phyloP scores from a whole-genome alignment of 495 filamentous ascomycete genomes.

The Aspergillus egyptiacus region DNA sequence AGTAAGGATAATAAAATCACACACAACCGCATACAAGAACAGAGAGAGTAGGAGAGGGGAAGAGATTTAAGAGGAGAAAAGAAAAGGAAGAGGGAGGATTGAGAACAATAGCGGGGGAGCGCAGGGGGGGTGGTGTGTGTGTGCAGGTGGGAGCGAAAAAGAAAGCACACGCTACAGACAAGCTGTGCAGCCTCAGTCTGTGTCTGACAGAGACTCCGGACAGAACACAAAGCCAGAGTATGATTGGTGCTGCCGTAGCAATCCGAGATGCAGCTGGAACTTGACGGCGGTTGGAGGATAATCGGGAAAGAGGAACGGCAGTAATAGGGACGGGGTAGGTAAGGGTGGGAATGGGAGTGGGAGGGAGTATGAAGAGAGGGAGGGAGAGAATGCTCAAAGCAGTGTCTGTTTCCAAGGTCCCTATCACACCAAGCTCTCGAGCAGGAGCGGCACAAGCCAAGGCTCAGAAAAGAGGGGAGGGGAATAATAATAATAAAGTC shows the following conservation, averaged over 20 bases:
- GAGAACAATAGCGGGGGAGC: conserved; percentile 23
- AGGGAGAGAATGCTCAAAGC: neutral
- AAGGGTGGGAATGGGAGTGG: neutral
- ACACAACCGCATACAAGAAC: conserved; percentile 3
- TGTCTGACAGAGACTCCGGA: conserved; percentile 17
- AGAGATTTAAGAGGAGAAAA: conserved; percentile 14
- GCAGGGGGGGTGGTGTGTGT: conserved; percentile 20
- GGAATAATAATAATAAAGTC: conserved; percentile 4
- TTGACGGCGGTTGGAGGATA: neutral
- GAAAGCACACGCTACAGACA: conserved; percentile 13
- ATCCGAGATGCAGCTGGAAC: conserved; percentile 14
- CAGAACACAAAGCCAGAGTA: conserved; percentile 13
- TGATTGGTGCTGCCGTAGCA: conserved; percentile 22
- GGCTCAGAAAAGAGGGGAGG: conserved; percentile 8
- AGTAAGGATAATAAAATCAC: conserved; percentile 14
- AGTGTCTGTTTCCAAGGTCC: conserved; percentile 1
- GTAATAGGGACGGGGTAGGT: neutral
- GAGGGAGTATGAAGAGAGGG: neutral
- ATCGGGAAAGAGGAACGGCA: neutral
- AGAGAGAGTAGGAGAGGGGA: conserved; percentile 16
- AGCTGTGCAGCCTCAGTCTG: conserved; percentile 10
- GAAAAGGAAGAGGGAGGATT: conserved; percentile 11
- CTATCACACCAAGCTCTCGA: conserved; percentile 1
- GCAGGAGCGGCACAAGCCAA: conserved; percentile 12
- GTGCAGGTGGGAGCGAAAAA: conserved; percentile 13